Conservation (phyloP, 2,329 filamentous ascomycete genomes). For the Diaporthe helianthi region DNA sequence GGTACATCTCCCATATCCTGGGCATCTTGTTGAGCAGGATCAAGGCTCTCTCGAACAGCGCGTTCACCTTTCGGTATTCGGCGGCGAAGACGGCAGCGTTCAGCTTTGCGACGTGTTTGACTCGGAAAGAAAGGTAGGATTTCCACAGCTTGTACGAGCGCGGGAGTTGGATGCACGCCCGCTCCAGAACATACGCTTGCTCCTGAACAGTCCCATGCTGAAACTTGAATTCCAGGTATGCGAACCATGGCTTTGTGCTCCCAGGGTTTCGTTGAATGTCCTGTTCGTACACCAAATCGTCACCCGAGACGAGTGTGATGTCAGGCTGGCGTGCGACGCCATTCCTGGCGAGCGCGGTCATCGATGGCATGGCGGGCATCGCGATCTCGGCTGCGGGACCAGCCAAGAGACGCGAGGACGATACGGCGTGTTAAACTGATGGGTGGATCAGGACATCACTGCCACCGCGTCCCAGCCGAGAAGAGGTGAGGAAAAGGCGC, state of each 20-base stretch:
- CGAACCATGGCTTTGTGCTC: constrained; percentile 92
- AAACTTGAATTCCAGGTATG: constrained; percentile 90
- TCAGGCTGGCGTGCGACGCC: constrained; percentile 35
- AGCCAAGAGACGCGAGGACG: constrained; percentile 18
- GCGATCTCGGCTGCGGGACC: constrained; percentile 13
- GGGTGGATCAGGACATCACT: constrained; percentile 31
- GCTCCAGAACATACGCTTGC: constrained; percentile 86
- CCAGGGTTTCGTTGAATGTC: constrained; percentile 86
- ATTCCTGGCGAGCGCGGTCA: constrained; percentile 32
- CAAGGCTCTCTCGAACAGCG: constrained; percentile 89
- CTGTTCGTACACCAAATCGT: constrained; percentile 96
- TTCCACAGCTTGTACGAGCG: constrained; percentile 99
- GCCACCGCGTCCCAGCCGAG: constrained; percentile 22
- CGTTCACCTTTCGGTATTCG: constrained; percentile 93
- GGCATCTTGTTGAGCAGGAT: constrained; percentile 99
- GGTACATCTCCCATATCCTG: constrained; percentile 93
- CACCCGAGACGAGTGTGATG: constrained; percentile 58
- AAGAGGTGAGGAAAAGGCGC: background rate
- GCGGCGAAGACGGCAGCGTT: constrained; percentile 81
- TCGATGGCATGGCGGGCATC: constrained; percentile 34
- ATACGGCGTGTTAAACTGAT: background rate
- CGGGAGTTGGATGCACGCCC: constrained; percentile 87
- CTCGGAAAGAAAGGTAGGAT: constrained; percentile 88
- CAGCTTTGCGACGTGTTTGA: constrained; percentile 79
- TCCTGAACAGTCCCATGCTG: constrained; percentile 85